Percentiles rank a stretch among this genome's conserved stretches.
Evolutionary conservation across 1,139 yeast genomes (phyloP).

Genomic region (Scheffersomyces segobiensis): DNA sequence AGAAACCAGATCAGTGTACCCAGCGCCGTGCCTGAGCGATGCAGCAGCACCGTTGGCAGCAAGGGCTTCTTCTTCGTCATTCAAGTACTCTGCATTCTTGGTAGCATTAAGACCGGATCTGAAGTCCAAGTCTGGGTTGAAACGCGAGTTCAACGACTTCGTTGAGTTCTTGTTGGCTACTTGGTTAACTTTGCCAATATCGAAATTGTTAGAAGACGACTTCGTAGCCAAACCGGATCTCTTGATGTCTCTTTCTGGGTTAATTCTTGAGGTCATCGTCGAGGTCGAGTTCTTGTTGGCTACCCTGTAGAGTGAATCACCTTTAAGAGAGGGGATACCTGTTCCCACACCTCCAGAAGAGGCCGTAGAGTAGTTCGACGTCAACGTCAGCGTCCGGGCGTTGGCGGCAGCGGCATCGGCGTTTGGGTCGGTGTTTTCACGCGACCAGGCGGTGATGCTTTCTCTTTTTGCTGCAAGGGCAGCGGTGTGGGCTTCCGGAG

Average conservation of each 20-base stretch:
- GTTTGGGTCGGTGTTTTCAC: constrained; percentile 40
- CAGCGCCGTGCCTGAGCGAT: constrained; percentile 32
- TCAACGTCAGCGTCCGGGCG: constrained; percentile 8
- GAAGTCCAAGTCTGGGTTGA: constrained; percentile 46
- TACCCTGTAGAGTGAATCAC: constrained; percentile 37
- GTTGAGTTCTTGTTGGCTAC: constrained; percentile 47
- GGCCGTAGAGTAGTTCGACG: constrained; percentile 13
- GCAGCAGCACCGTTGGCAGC: constrained; percentile 46
- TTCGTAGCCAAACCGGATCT: constrained; percentile 48
- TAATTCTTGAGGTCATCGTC: constrained; percentile 48
- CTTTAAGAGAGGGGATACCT: constrained; percentile 42
- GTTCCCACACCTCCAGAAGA: constrained; percentile 20
- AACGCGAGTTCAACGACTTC: constrained; percentile 41
- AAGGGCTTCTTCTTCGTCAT: constrained; percentile 29
- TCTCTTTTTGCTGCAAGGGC: constrained; percentile 57
- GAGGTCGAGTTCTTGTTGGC: constrained; percentile 47
- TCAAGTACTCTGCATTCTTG: constrained; percentile 24
- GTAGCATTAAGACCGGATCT: constrained; percentile 39
- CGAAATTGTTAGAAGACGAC: constrained; percentile 27
- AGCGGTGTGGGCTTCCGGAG: constrained; percentile 67
- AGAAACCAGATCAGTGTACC: constrained; percentile 25
- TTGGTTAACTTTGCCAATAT: constrained; percentile 43
- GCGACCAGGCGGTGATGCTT: constrained; percentile 42
- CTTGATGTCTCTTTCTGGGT: constrained; percentile 43
- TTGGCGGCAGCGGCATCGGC: constrained; percentile 51